Evolutionary conservation across 108 stramenopile species (phyloP).

Genomic region (Schizochytrium sp.): DNA sequence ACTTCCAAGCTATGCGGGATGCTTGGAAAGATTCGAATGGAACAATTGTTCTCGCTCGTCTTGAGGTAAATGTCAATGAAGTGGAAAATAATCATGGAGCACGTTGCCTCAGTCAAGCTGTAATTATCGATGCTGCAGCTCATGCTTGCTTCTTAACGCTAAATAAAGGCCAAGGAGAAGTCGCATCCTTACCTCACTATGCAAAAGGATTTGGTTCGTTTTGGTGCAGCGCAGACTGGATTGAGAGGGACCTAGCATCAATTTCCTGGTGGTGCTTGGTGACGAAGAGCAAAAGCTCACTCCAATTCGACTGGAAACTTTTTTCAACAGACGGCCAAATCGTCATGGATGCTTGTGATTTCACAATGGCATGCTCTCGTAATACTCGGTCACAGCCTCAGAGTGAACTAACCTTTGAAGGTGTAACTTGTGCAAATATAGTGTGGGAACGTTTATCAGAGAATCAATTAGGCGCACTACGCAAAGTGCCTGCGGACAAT

Average conservation of each 20-base stretch:
- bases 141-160: constrained; percentile 17
- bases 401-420: too few species aligned
- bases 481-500: not conserved
- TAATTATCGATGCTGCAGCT: constrained; percentile 2
- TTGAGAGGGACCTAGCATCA: not conserved
- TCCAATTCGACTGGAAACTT: not conserved
- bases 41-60: not conserved
- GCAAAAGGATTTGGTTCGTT: not conserved
- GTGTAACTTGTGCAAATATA: too few species aligned
- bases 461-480: not conserved
- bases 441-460: not conserved
- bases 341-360: not conserved
- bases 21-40: not conserved
- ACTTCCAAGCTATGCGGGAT: not conserved
- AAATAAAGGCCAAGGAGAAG: not conserved
- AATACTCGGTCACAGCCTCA: not conserved
- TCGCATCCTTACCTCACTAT: not conserved
- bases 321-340: not conserved
- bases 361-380: not conserved
- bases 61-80: not conserved
- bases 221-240: not conserved
- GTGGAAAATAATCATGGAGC: not conserved
- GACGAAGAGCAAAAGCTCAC: not conserved
- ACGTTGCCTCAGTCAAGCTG: not conserved
- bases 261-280: not conserved